Base-by-base conservation (phyloP, 2,329 filamentous ascomycete species). In the Trichophaea hybrida region DNA sequence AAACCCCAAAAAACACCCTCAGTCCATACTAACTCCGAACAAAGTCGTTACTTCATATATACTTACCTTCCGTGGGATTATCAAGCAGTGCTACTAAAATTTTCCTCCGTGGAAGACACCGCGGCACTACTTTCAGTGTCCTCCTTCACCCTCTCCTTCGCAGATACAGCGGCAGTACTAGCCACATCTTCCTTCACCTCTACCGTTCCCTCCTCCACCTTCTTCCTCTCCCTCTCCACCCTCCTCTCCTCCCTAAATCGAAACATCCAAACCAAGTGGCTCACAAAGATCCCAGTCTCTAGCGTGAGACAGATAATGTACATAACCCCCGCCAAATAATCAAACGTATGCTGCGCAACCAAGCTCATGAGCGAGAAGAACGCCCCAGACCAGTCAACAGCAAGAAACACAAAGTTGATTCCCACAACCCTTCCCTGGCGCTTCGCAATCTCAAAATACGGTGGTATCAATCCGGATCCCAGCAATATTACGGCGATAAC, bases 371-470 rank as follows among this genome's bases (percentile, higher is more conserved):
- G 74, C 0, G 80, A 83, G 69, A 84, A 83, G 59, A 84, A 75
- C 0, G 80, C 81, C 1, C 82, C 82, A 0, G 75, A 65, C 59
- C 76, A 82, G 66, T 85, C 82, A 65, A 83, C 79, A 0, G 72
- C 71, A 2, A 84, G 69, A 64, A 85, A 85, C 12, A 80, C 68
- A 66, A 70, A 59, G 59, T 59, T 49, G 34, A 65, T 64, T 0
- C 81, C 82, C 34, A 83, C 74, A 1, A 84, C 80, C 31, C 80
- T 74, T 0, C 82, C 81, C 55, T 75, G 74, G 10, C 80, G 73
- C 69, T 83, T 83, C 73, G 77, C 81, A 1, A 83, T 72, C 68
- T 84, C 81, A 58, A 76, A 76, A 65, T 82, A 84, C 0, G 80
- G 80, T 1, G 80, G 78, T 4, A 85, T 66, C 8, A 84, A 70